Evolutionary conservation across 805 yeast genomes (phyloP).

Genomic region (Kodamaea nitidulidarum): DNA sequence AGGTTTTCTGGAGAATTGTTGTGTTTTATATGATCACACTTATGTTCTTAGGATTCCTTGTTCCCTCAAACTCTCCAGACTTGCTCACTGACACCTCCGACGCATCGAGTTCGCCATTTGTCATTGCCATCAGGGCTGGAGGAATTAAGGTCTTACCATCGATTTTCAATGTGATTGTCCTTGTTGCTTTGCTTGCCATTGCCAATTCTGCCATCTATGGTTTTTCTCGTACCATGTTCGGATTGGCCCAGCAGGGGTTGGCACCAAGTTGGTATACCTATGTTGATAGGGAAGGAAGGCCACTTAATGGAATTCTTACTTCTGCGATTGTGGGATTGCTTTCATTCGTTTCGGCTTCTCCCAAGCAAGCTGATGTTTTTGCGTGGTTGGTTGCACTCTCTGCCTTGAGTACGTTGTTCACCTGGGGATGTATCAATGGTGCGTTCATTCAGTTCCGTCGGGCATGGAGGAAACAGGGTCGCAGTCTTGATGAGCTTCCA

Average conservation of each 20-base stretch:
- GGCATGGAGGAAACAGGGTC: conserved; percentile 27
- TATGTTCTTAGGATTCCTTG: conserved; percentile 38
- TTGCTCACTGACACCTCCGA: conserved; percentile 25
- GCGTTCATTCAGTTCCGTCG: conserved; percentile 24
- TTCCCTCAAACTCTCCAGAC: conserved; percentile 26
- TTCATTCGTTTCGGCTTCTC: conserved; percentile 40
- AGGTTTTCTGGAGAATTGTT: conserved; percentile 40
- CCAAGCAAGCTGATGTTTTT: conserved; percentile 33
- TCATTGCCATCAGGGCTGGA: conserved; percentile 39
- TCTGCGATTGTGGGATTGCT: conserved; percentile 34
- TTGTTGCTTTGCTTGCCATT: conserved; percentile 38
- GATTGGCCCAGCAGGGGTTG: conserved; percentile 38
- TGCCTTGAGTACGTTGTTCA: conserved; percentile 25
- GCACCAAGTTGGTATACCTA: conserved; percentile 34
- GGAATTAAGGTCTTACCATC: conserved; percentile 41
- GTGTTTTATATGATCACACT: conserved; percentile 39
- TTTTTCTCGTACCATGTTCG: conserved; percentile 38
- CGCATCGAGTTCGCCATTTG: conserved; percentile 40
- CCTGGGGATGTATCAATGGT: conserved; percentile 26
- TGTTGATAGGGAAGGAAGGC: conserved; percentile 39
- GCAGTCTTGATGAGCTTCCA: conserved; percentile 47
- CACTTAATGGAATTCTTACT: conserved; percentile 33
- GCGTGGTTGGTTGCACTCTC: conserved; percentile 27
- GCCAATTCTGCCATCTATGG: conserved; percentile 44
- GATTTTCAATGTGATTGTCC: conserved; percentile 39